These are phyloP conservation scores for Aspergillus diversus DNA, from an alignment of 495 filamentous ascomycete species.

Conservation along the genomic window DNA sequence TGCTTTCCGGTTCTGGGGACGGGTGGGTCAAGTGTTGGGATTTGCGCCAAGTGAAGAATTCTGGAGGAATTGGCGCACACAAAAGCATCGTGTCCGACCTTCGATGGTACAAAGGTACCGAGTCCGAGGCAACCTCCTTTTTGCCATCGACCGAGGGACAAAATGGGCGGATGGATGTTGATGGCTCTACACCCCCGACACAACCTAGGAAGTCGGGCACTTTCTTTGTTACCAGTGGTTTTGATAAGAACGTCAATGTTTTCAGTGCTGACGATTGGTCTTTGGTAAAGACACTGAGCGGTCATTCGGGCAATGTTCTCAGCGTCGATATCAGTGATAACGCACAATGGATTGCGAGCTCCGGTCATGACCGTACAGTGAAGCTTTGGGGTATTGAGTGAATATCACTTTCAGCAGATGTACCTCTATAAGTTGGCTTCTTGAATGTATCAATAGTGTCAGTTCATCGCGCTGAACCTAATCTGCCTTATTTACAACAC, in stretches of 20 bases:
- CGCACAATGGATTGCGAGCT: slow-evolving; percentile 88
- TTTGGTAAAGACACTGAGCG: slow-evolving; percentile 81
- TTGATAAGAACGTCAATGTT: slow-evolving; percentile 94
- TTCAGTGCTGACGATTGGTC: slow-evolving; percentile 97
- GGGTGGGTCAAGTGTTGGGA: slow-evolving; percentile 99
- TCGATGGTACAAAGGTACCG: slow-evolving; percentile 87
- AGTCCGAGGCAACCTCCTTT: slow-evolving; percentile 60
- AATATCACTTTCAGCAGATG: slow-evolving; percentile 6
- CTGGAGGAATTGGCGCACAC: slow-evolving; percentile 87
- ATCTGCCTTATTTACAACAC: no score
- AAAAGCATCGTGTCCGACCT: slow-evolving; percentile 90
- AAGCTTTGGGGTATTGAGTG: slow-evolving; percentile 96
- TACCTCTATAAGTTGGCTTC: neutral
- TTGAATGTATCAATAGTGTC: no score
- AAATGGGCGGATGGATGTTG: slow-evolving; percentile 60
- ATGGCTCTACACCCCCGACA: slow-evolving; percentile 46
- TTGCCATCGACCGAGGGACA: slow-evolving; percentile 61
- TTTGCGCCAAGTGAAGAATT: slow-evolving; percentile 80
- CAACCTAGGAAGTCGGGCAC: slow-evolving; percentile 74
- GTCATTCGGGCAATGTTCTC: slow-evolving; percentile 88
- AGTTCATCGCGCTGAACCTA: no score
- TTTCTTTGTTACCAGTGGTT: slow-evolving; percentile 87
- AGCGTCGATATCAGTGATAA: slow-evolving; percentile 85
- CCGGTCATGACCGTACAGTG: slow-evolving; percentile 91
- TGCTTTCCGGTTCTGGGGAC: slow-evolving; percentile 88